These are phyloP conservation scores for Symmetrospora coprosmae DNA, from an alignment of 768 basidiomycete species.

Conservation along the genomic window DNA sequence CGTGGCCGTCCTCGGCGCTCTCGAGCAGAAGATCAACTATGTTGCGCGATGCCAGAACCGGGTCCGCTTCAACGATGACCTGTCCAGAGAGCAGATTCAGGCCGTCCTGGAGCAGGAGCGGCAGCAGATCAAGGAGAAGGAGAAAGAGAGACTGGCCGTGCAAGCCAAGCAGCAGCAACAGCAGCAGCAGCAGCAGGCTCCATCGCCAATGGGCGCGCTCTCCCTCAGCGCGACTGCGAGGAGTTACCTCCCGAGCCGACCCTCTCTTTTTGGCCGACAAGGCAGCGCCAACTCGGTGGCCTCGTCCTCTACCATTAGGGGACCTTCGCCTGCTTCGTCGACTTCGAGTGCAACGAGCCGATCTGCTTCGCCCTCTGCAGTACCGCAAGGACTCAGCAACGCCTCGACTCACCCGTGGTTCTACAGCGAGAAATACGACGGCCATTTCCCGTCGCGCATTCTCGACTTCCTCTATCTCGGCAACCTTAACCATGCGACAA, in stretches of 20 bases:
- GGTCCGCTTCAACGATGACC: conserved; percentile 21
- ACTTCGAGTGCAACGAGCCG: too few species aligned
- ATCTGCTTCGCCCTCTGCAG: neutral
- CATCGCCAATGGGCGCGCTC: too few species aligned
- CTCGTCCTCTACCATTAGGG: neutral
- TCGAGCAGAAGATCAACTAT: conserved; percentile 19
- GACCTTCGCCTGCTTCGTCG: neutral
- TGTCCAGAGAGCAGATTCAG: conserved; percentile 3
- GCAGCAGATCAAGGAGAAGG: conserved; percentile 20
- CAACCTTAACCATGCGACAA: conserved; percentile 73
- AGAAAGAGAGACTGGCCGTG: too few species aligned
- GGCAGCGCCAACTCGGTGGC: neutral
- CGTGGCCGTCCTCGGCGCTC: conserved; percentile 43
- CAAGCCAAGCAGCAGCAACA: neutral
- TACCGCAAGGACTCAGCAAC: conserved; percentile 34
- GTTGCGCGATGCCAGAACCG: neutral
- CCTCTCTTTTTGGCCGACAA: too few species aligned
- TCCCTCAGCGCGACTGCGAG: too few species aligned
- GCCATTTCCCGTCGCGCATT: conserved; percentile 86
- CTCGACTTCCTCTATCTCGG: conserved; percentile 55
- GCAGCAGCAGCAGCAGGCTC: neutral
- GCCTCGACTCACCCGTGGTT: conserved; percentile 75
- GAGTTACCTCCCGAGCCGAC: too few species aligned
- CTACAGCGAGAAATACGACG: conserved; percentile 80
- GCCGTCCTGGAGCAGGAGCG: too few species aligned